Base-by-base conservation (phyloP, 345 rosid genomes). In the Citrus hindsii region DNA sequence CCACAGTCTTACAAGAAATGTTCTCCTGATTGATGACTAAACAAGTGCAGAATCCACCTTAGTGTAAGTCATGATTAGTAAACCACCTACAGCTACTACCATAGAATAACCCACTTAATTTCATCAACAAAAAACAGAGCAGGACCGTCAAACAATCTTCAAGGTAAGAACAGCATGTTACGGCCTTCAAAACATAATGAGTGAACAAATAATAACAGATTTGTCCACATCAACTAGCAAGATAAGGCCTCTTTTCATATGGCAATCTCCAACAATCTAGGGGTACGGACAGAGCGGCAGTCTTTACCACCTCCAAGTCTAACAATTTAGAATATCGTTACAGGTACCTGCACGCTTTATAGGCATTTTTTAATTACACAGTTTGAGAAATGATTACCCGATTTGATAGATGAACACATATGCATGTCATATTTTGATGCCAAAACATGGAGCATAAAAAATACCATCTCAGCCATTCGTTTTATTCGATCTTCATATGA, bases 381-480 rank as follows among this genome's bases (percentile, higher is more conserved):
- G 18, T 18, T 46, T 46, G 3, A 69, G 6, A 16, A 46, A 46
- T 46, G 35, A 35, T 35, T 66, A 53, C 7, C 22, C 0, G 13
- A 42, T 2, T 27, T 55, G 12, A 71, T 40, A 48, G 8, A 10
- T 13, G 40, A 30, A 75, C 7, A 64, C 14, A 22, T 35, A 6
- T 9, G 46, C 62, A 22, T 9, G 59, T 64, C 9, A 48, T 51
- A 16, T 24, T 46, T 76, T 30, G 18, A 33, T 16, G 37, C 22
- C 25, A 18, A 22, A 30, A 6, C 9, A 46, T 28, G 9, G 14
- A 14, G 8, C 6, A n/a, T 6, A 6, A 63, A 25, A 38, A 56
- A 48, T 89, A 91, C 93, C 91, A 88, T 85, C 71, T 90, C 93
- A 6, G 91, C 88, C 75, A 89, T 89, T 69, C 90, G 90, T 82